Conservation (phyloP, 78 protist species). For the Reticulomyxa filosa region DNA sequence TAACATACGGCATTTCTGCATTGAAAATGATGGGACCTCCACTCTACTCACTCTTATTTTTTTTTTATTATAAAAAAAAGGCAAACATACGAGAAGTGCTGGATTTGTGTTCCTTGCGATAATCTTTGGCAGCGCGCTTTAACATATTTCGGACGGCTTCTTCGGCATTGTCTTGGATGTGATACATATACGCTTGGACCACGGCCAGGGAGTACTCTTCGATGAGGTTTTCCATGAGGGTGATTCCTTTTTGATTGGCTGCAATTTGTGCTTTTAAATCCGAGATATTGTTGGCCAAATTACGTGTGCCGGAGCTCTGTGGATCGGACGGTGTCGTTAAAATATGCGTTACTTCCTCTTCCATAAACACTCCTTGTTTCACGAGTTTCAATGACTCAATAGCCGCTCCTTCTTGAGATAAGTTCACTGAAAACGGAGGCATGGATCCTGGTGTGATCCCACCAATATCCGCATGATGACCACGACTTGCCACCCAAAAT, state of each 20-base stretch:
- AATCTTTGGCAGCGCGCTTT: not conserved
- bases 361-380: not conserved
- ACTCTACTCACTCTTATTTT: not conserved
- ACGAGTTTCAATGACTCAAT: constrained; percentile 47
- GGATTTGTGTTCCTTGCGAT: not conserved
- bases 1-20: too few species aligned
- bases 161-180: constrained; percentile 65
- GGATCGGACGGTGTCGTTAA: not conserved
- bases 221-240: constrained; percentile 37
- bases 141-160: constrained; percentile 47
- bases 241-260: constrained; percentile 58
- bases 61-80: not conserved
- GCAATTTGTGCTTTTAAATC: constrained; percentile 75
- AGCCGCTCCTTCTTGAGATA: constrained; percentile 65
- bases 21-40: too few species aligned
- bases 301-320: not conserved
- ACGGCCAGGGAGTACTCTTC: constrained; percentile 29
- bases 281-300: constrained; percentile 32
- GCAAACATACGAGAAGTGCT: not conserved
- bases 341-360: not conserved
- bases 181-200: constrained; percentile 70
- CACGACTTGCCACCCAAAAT: constrained; percentile 77
- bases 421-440: constrained; percentile 22
- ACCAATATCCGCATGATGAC: constrained; percentile 92
- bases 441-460: constrained; percentile 55